Conservation (phyloP, 305 asterid genomes). For the Plantago coronopus region DNA sequence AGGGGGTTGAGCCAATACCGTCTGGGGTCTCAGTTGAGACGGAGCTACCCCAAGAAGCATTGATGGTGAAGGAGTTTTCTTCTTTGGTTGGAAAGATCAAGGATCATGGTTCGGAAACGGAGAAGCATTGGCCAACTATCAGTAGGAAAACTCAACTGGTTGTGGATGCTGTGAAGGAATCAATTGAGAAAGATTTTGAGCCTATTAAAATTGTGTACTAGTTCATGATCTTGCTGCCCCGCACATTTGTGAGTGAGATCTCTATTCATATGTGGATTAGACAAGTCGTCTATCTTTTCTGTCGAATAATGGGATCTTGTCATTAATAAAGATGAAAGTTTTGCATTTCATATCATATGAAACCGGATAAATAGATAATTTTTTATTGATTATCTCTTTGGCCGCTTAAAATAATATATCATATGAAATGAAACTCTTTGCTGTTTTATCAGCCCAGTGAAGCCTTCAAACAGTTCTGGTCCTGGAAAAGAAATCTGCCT, state of each 20-base stretch:
- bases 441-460: too few species aligned
- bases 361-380: too few species aligned
- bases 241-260: not conserved
- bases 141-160: slow-evolving; percentile 67
- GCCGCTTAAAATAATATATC: too few species aligned
- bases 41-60: slow-evolving; percentile 68
- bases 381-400: too few species aligned
- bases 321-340: too few species aligned
- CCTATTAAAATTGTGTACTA: slow-evolving; percentile 32
- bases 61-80: slow-evolving; percentile 64
- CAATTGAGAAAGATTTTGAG: slow-evolving; percentile 50
- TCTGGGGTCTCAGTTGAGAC: slow-evolving; percentile 35
- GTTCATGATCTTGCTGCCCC: not conserved
- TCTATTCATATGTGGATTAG: not conserved
- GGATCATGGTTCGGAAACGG: slow-evolving; percentile 30
- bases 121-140: slow-evolving; percentile 49
- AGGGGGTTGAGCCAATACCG: slow-evolving; percentile 35
- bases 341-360: too few species aligned
- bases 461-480: too few species aligned
- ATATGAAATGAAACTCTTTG: too few species aligned
- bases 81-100: slow-evolving; percentile 35
- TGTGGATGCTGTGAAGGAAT: slow-evolving; percentile 58
- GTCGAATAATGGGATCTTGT: too few species aligned
- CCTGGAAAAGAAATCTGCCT: too few species aligned
- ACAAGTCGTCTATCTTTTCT: too few species aligned